A percentile compares a stretch with the other conserved stretches of the same genome.
phyloP scores from a whole-genome alignment of 2,329 filamentous ascomycete genomes.

The Botrytis aclada region DNA sequence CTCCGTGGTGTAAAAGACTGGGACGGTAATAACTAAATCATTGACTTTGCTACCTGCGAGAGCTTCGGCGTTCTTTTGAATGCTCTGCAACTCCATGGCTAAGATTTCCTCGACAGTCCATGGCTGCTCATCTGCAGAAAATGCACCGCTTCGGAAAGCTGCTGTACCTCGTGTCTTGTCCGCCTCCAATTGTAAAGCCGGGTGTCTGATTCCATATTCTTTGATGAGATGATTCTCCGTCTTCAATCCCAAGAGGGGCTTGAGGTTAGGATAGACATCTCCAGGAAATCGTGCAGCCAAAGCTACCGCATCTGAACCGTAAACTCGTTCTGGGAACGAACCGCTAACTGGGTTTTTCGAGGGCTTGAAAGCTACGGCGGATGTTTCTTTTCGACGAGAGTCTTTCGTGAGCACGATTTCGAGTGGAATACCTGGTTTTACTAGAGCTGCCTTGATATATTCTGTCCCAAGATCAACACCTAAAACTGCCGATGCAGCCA shows the following conservation, averaged over 20 bases:
- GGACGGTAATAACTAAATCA: slow-evolving; percentile 85
- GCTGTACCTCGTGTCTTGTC: slow-evolving; percentile 63
- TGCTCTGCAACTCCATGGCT: slow-evolving; percentile 92
- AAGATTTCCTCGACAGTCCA: slow-evolving; percentile 88
- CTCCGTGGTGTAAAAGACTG: slow-evolving; percentile 83
- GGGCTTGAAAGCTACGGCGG: slow-evolving; percentile 91
- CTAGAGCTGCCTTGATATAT: slow-evolving; percentile 92
- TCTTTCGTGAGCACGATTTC: slow-evolving; percentile 98
- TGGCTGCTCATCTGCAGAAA: slow-evolving; percentile 57
- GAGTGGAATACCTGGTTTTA: slow-evolving; percentile 94
- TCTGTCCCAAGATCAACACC: slow-evolving; percentile 94
- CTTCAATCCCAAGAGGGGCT: slow-evolving; percentile 77
- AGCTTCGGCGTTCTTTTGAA: slow-evolving; percentile 82
- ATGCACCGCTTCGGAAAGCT: slow-evolving; percentile 76
- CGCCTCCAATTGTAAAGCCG: slow-evolving; percentile 67
- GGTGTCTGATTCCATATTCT: slow-evolving; percentile 73
- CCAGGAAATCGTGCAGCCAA: slow-evolving; percentile 82
- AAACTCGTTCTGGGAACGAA: slow-evolving; percentile 80
- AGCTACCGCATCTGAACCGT: slow-evolving; percentile 88
- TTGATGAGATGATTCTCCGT: slow-evolving; percentile 58
- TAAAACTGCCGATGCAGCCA: slow-evolving; percentile 65
- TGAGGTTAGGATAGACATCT: slow-evolving; percentile 94
- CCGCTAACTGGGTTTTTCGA: slow-evolving; percentile 61
- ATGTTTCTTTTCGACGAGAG: slow-evolving; percentile 90
- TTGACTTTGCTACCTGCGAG: slow-evolving; percentile 73